Evolutionary conservation across 352 stramenopile species (phyloP), one percentile per base, ranked within the genome.

Genomic region (Phytopythium sindhum): DNA sequence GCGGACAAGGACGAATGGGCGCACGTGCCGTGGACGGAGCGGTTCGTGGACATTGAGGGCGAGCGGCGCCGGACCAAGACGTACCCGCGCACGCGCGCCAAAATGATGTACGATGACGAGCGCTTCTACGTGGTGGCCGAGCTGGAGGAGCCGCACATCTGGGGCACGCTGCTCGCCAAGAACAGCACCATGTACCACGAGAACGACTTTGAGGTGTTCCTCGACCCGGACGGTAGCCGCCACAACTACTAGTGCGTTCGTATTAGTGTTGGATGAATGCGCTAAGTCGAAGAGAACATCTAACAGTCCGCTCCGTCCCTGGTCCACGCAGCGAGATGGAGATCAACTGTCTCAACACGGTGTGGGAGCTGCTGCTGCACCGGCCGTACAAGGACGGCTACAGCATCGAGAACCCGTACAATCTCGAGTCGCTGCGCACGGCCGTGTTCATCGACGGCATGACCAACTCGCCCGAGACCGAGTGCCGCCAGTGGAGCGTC

Each of bases 191-290:
- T 94, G 75, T 96, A 93, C 71, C 84, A 95, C 51, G 89, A 98
- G 66, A 97, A 96, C 63, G 89, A 98, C 77, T 97, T 97, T 78
- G 91, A 98, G 66, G 83, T 98, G 11, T 98, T 98, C 61, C 75
- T 98, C n/a, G 84, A 98, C 69, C 86, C 85, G 11, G 77, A 88
- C 61, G 84, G 84, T 28, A 91, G 71, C 57, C 77, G 77, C 66
- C 84, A 96, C 63, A 76, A 94, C 63, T 98, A 98, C 73, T 97
- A 97, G 78, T 91, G 60, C 57, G 76, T 67, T 51, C 21, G n/a
- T n/a, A n/a, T 24, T 21, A 26, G 42, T 3, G n/a, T 11, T 26
- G 42, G 6, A 12, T 14, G 33, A 14, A 10, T 39, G 33, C 33
- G n/a, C n/a, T n/a, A n/a, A n/a, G n/a, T n/a, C n/a, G n/a, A n/a